Evolutionary conservation across 192 early-diverging fungal species (phyloP), one percentile per base, ranked within the genome.

Genomic region (Coemansia sp.): DNA sequence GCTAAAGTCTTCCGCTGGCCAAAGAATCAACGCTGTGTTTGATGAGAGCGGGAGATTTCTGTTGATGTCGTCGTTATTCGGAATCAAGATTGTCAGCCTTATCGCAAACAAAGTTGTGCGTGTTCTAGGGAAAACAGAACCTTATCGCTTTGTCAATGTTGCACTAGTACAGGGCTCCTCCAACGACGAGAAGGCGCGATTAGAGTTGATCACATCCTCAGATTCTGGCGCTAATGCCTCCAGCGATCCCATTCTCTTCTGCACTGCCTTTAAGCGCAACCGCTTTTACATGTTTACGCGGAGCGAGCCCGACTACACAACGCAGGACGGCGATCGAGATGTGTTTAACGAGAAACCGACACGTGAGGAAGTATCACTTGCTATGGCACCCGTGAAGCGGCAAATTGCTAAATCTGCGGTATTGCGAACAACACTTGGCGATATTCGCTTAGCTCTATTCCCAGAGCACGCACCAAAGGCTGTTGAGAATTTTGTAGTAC

Each of bases 281-380:
- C 86, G 97, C 53, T 98, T 98, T 61, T 98, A 89, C 80, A 90
- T 96, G 83, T 93, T 97, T 68, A 93, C 94, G 0, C 79, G 78
- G 14, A 85, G 93, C 14, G 94, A 97, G 60, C 93, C 95, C 1
- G 90, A 83, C 49, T 68, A 78, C 8, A 44, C 71, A 8, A 74
- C 67, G 7, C 78, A 84, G 30, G 87, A 86, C 38, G 82, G 80
- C 18, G 85, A 91, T 34, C 87, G 97, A 50, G 97, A 98, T 82
- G 88, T 97, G 32, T 98, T 95, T 68, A 98, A 98, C 81, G 97
- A 98, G 64, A 95, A 95, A 67, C 97, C 97, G 0, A 92, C 94
- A 0, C 84, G 92, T 27, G 95, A 97, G 68, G 97, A 98, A 78
- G 94, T 94, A 56, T 94, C 93, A 0, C 87, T 97, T 34, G 94